A percentile compares a stretch with the other conserved stretches of the same genome.
These are phyloP conservation scores for Penicillium coffeae DNA, from an alignment of 495 filamentous ascomycete genomes.

Conservation along the genomic window DNA sequence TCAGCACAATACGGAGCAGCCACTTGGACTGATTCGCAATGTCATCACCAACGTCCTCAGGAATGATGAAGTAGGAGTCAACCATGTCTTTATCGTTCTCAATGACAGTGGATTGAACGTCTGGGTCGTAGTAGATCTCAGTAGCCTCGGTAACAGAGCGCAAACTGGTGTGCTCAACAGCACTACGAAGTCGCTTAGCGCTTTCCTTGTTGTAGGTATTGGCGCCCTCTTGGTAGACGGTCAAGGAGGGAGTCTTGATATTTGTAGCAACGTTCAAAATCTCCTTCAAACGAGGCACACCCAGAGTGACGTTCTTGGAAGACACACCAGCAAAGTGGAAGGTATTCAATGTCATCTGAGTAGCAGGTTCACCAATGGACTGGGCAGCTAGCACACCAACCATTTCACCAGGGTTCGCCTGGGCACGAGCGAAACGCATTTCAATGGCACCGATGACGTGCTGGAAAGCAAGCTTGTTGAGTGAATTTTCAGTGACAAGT, in stretches of 20 bases:
- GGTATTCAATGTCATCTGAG: constrained; percentile 99
- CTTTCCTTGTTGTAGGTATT: constrained; percentile 62
- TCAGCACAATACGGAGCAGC: constrained; percentile 91
- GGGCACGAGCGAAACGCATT: constrained; percentile 72
- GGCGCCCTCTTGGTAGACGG: constrained; percentile 70
- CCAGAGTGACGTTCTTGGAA: constrained; percentile 98
- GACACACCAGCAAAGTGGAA: constrained; percentile 99
- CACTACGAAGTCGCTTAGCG: constrained; percentile 80
- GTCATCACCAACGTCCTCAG: constrained; percentile 71
- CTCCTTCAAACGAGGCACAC: constrained; percentile 98
- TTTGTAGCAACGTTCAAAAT: constrained; percentile 96
- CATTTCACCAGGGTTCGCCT: constrained; percentile 93
- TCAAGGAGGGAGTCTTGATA: constrained; percentile 98
- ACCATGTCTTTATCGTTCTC: constrained; percentile 89
- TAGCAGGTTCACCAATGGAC: constrained; percentile 97
- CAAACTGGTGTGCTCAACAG: constrained; percentile 92
- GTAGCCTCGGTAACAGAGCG: constrained; percentile 85
- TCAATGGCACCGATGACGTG: constrained; percentile 91
- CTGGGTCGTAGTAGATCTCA: constrained; percentile 97
- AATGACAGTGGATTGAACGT: constrained; percentile 79
- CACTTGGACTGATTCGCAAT: constrained; percentile 82
- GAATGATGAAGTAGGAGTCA: constrained; percentile 94
- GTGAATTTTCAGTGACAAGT: constrained; percentile 72
- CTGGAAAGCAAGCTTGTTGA: constrained; percentile 90
- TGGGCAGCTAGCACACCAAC: constrained; percentile 96